phyloP scores from a whole-genome alignment of 2,329 filamentous ascomycete genomes.

The Bertia moriformis region DNA sequence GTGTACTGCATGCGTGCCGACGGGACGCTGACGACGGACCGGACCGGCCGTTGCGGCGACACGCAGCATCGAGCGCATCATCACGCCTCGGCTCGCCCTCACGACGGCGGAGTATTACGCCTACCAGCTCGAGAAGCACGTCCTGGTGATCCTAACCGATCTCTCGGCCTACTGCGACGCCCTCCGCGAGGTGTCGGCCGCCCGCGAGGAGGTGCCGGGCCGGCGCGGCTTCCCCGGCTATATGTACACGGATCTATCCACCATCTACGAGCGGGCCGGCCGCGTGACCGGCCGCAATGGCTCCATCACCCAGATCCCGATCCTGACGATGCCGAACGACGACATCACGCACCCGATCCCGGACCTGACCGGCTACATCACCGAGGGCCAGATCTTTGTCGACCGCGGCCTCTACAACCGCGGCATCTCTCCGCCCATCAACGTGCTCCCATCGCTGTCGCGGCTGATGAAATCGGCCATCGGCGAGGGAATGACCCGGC shows the following conservation, averaged over 20 bases:
- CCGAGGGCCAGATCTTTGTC: slow-evolving; percentile 95
- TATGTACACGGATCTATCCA: slow-evolving; percentile 99
- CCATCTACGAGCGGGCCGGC: slow-evolving; percentile 96
- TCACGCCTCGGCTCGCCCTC: slow-evolving; percentile 91
- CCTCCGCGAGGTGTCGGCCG: slow-evolving; percentile 93
- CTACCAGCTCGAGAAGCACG: slow-evolving; percentile 99
- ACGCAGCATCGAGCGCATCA: slow-evolving; percentile 96
- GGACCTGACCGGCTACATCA: slow-evolving; percentile 97
- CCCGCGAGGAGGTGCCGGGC: slow-evolving; percentile 95
- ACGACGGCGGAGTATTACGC: slow-evolving; percentile 99
- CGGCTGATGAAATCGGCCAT: slow-evolving; percentile 99
- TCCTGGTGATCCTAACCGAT: slow-evolving; percentile 95
- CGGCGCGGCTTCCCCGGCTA: slow-evolving; percentile 99
- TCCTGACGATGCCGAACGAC: slow-evolving; percentile 98
- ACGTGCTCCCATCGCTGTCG: slow-evolving; percentile 91
- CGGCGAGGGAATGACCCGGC: slow-evolving; percentile 88
- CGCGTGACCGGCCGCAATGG: slow-evolving; percentile 93
- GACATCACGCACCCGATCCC: slow-evolving; percentile 98
- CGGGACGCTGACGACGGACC: too few relatives aligned
- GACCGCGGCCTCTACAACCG: slow-evolving; percentile 90
- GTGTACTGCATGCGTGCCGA: neutral
- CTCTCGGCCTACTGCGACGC: slow-evolving; percentile 96
- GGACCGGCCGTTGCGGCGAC: slow-evolving; percentile 5
- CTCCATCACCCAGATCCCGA: slow-evolving; percentile 97
- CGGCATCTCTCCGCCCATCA: slow-evolving; percentile 96